These are phyloP conservation scores for Eucalyptus camaldulensis DNA, from an alignment of 345 rosid genomes.

Conservation along the genomic window DNA sequence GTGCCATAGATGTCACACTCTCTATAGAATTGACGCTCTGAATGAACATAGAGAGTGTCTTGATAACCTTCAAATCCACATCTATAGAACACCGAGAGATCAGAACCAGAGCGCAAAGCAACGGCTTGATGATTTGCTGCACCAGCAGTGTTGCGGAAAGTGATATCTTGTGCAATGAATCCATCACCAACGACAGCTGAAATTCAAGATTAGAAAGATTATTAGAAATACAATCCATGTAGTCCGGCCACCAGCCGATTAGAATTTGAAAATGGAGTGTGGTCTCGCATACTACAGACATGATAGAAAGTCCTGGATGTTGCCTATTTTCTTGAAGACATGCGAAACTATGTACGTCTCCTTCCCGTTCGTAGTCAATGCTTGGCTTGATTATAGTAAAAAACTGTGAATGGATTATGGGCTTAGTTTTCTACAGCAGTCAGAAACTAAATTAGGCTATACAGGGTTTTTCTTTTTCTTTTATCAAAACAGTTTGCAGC, in stretches of 20 bases:
- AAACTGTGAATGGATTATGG: background rate
- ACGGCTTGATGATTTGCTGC: constrained; percentile 45
- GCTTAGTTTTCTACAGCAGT: background rate
- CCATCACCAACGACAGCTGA: too few species aligned
- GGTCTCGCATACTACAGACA: background rate
- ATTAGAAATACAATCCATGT: background rate
- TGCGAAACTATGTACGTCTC: background rate
- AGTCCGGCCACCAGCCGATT: background rate
- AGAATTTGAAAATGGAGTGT: background rate
- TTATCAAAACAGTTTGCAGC: background rate
- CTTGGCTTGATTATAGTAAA: background rate
- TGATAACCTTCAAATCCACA: constrained; percentile 60
- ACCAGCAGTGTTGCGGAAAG: too few species aligned
- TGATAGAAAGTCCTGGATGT: background rate
- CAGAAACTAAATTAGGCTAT: background rate
- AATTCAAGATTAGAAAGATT: background rate
- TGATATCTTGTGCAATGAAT: too few species aligned
- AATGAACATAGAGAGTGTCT: constrained; percentile 64
- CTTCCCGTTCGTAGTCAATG: background rate
- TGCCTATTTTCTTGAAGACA: background rate
- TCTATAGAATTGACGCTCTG: constrained; percentile 52
- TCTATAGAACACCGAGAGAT: constrained; percentile 48
- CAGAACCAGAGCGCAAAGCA: constrained; percentile 58
- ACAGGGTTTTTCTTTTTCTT: background rate
- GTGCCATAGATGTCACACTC: constrained; percentile 57